Evolutionary conservation across 768 basidiomycete species (phyloP).

Genomic region (Guyanaporus albipodus): DNA sequence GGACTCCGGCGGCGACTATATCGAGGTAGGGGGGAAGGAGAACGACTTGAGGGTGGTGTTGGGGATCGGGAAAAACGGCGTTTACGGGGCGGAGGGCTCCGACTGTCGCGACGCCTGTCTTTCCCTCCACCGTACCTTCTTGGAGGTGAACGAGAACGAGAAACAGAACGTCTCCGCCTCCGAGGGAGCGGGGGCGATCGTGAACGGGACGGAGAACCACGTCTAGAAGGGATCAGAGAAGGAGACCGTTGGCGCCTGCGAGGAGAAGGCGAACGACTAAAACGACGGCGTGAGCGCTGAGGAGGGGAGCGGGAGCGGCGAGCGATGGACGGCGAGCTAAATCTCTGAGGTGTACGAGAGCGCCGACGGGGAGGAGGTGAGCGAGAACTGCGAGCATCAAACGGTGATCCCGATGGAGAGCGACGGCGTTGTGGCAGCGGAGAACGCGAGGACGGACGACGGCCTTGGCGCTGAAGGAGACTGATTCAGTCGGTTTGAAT

Average conservation of each 20-base stretch:
- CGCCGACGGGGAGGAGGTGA: conserved; percentile 35
- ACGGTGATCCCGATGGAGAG: conserved; percentile 34
- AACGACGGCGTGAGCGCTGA: conserved; percentile 25
- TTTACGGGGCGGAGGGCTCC: conserved; percentile 34
- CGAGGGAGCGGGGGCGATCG: conserved; percentile 39
- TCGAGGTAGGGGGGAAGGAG: conserved; percentile 30
- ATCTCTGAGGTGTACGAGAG: conserved; percentile 35
- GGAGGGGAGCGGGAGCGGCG: conserved; percentile 33
- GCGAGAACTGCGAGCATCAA: conserved; percentile 38
- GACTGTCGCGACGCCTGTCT: conserved; percentile 27
- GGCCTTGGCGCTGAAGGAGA: conserved; percentile 37
- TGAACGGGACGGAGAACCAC: conserved; percentile 40
- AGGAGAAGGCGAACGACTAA: conserved; percentile 25
- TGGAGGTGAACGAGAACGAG: conserved; percentile 31
- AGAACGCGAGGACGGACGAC: conserved; percentile 43
- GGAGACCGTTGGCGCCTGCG: conserved; percentile 32
- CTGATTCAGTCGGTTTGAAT: conserved; percentile 6
- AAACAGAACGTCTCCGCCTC: conserved; percentile 35
- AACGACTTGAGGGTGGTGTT: conserved; percentile 47
- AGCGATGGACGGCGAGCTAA: conserved; percentile 36
- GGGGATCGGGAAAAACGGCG: conserved; percentile 46
- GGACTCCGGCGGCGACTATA: conserved; percentile 45
- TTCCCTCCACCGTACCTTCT: conserved; percentile 17
- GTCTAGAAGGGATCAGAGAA: conserved; percentile 30
- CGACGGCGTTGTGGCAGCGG: conserved; percentile 48